Base-by-base conservation (phyloP, 2,329 filamentous ascomycete species). In the Samsoniella hepiali region DNA sequence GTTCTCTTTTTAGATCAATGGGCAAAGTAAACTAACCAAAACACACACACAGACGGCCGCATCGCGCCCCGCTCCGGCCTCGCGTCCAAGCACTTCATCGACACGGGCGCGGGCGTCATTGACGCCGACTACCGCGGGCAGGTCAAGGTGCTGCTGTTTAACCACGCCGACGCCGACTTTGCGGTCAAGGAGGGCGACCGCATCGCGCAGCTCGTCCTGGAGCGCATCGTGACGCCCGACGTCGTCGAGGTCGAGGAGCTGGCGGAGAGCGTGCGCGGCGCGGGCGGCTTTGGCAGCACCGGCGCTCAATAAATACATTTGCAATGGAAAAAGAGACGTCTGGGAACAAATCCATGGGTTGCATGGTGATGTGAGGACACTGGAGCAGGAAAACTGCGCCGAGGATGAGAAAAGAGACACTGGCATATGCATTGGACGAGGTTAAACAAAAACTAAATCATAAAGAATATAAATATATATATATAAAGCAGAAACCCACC, bases 101-200 rank as follows among this genome's bases (percentile, higher is more conserved):
- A 97, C 76, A 95, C 91, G 0, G 93, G 96, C 66, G 95, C 95
- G 0, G 95, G 95, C 62, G 95, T 99, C 67, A 98, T 99, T 71
- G 95, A 99, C 76, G 93, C 94, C 40, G 95, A 99, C 78, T 99
- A 99, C 81, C 86, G 95, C 42, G 95, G 95, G 27, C 91, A 91
- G 69, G 89, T 99, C 71, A 97, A 96, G 82, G 90, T 99, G 32
- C 83, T 99, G 68, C 85, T 99, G 59, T 98, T 98, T 77, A 99
- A 99, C 80, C 89, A 96, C 76, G 84, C 84, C 58, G 93, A 97
- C 58, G 78, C 79, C 47, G 93, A 97, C 74, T 98, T 96, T 73
- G 82, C 79, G 67, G 82, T 99, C 68, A 89, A 89, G 72, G 88
- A 90, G 73, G 94, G 94, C 57, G 95, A 99, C 77, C 89, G 95